Conservation (phyloP, 73 alveolate species). For the Durusdinium trenchii region DNA sequence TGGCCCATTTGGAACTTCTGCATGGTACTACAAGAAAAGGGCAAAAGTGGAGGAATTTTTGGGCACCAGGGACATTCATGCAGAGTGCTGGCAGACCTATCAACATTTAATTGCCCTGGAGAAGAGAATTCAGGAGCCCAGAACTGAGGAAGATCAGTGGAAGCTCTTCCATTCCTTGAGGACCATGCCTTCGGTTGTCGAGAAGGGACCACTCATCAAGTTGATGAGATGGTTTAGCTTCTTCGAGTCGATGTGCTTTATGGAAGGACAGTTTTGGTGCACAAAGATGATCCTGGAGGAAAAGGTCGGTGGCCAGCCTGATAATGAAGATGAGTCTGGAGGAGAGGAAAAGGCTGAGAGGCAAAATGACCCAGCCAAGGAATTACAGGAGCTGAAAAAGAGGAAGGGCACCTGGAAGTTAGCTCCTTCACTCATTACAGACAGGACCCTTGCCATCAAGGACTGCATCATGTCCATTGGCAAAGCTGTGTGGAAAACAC, state of each 20-base stretch:
- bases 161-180: not conserved
- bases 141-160: not conserved
- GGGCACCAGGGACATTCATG: not conserved
- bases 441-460: not conserved
- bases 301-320: not conserved
- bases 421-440: not conserved
- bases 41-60: not conserved
- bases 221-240: not conserved
- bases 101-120: not conserved
- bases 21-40: not conserved
- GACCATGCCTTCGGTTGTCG: not conserved
- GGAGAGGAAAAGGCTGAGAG: not conserved
- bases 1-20: not conserved
- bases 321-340: not conserved
- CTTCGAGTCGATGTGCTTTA: not conserved
- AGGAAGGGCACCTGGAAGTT: not conserved
- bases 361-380: not conserved
- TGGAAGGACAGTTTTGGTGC: not conserved
- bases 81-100: not conserved
- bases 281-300: not conserved
- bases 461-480: not conserved
- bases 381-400: not conserved
- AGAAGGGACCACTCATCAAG: not conserved
- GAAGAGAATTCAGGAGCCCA: not conserved
- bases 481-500: not conserved